phyloP scores from a whole-genome alignment of 1,284 basidiomycete species.

The Pascua guehoae region DNA sequence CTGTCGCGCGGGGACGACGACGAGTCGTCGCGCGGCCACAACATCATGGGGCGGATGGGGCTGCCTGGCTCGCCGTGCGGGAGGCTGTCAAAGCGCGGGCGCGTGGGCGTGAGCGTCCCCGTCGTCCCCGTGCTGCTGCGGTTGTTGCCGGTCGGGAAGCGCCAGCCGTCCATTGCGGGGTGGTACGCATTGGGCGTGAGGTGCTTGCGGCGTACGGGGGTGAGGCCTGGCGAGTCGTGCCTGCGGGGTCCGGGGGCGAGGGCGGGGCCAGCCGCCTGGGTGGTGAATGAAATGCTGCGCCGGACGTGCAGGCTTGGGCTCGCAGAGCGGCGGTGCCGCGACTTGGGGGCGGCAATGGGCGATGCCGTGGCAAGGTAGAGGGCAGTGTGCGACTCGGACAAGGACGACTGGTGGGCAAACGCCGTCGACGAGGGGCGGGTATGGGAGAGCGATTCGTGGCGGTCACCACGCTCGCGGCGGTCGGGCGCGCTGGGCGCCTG shows the following conservation, averaged over 20 bases:
- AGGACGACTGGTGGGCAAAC: slow-evolving; percentile 38
- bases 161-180: slow-evolving; percentile 39
- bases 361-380: slow-evolving; percentile 45
- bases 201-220: slow-evolving; percentile 23
- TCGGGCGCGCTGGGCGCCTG: slow-evolving; percentile 11
- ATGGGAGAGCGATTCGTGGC: slow-evolving; percentile 7
- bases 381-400: slow-evolving; percentile 46
- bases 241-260: slow-evolving; percentile 12
- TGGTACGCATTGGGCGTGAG: slow-evolving; percentile 31
- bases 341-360: slow-evolving; percentile 15
- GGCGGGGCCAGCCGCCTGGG: slow-evolving; percentile 34
- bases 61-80: neutral
- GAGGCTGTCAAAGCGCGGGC: neutral
- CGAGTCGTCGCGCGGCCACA: slow-evolving; percentile 7
- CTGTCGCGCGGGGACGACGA: no score
- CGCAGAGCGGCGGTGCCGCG: slow-evolving; percentile 26
- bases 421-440: slow-evolving; percentile 22
- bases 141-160: slow-evolving; percentile 30
- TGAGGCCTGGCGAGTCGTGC: slow-evolving; percentile 24
- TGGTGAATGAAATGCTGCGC: slow-evolving; percentile 36
- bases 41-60: slow-evolving; percentile 3
- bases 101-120: slow-evolving; percentile 9
- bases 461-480: slow-evolving; percentile 4
- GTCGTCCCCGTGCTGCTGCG: neutral
- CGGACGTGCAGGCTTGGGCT: slow-evolving; percentile 34